These are phyloP conservation scores for Coniochaeta sp. DNA, from an alignment of 2,329 filamentous ascomycete species.

Conservation along the genomic window DNA sequence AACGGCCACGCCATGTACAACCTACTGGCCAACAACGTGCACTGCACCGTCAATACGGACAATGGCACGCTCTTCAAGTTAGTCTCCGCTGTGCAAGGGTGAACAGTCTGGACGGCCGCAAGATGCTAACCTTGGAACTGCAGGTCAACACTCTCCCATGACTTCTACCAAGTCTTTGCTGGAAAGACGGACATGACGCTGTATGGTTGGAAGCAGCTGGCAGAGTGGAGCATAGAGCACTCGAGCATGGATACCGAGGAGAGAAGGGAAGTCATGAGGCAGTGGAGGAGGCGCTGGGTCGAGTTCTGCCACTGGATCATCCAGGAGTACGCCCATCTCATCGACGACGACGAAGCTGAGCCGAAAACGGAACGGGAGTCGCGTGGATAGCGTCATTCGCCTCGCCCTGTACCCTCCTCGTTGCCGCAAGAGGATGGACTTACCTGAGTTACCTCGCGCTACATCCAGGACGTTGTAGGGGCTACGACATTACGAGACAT, in stretches of 20 bases:
- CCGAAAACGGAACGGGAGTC: background rate
- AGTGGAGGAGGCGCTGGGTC: slow-evolving; percentile 52
- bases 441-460: background rate
- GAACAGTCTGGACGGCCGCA: background rate
- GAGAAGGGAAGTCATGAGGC: slow-evolving; percentile 22
- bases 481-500: background rate
- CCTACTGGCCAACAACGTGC: slow-evolving; percentile 63
- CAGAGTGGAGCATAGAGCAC: slow-evolving; percentile 56
- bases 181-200: slow-evolving; percentile 60
- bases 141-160: slow-evolving; percentile 64
- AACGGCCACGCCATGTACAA: slow-evolving; percentile 61
- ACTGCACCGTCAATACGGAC: slow-evolving; percentile 68
- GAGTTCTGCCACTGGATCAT: slow-evolving; percentile 49
- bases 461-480: background rate
- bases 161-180: slow-evolving; percentile 71
- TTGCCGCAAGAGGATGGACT: background rate
- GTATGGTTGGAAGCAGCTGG: slow-evolving; percentile 64
- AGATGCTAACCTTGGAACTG: background rate
- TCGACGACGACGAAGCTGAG: background rate
- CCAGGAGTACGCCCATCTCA: slow-evolving; percentile 11
- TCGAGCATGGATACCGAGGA: slow-evolving; percentile 42
- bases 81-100: slow-evolving; percentile 3
- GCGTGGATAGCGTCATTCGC: background rate
- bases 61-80: slow-evolving; percentile 68
- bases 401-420: background rate